Percentiles rank a stretch among this genome's conserved stretches.
phyloP scores from a whole-genome alignment of 2,329 filamentous ascomycete species.

The Aspergillus versicolor region DNA sequence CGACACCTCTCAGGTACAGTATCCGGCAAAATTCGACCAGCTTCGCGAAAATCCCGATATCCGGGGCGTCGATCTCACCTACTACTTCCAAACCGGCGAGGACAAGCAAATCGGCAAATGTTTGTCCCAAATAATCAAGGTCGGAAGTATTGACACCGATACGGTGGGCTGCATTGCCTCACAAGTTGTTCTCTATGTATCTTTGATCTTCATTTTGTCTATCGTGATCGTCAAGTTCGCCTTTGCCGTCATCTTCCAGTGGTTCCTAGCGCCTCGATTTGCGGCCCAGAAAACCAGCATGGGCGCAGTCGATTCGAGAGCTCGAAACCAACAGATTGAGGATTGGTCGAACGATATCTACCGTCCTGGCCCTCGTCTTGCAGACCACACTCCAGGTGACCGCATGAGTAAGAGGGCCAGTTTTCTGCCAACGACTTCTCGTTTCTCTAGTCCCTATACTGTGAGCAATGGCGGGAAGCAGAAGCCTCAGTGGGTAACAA shows the following conservation, averaged over 20 bases:
- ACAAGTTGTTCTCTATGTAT: constrained; percentile 93
- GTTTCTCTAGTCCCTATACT: constrained; percentile 88
- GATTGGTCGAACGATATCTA: constrained; percentile 99
- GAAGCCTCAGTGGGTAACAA: constrained; percentile 73
- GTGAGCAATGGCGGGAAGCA: constrained; percentile 62
- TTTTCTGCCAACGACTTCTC: constrained; percentile 89
- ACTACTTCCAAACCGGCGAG: constrained; percentile 72
- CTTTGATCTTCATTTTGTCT: constrained; percentile 84
- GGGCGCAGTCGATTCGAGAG: constrained; percentile 70
- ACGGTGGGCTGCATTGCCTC: constrained; percentile 97
- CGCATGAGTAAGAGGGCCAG: constrained; percentile 77
- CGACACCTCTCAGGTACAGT: constrained; percentile 73
- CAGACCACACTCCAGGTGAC: constrained; percentile 71
- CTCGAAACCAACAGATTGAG: constrained; percentile 89
- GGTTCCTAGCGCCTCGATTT: constrained; percentile 88
- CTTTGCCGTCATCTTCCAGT: constrained; percentile 90
- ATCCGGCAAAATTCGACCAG: constrained; percentile 75
- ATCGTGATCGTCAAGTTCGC: constrained; percentile 84
- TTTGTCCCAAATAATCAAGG: constrained; percentile 90
- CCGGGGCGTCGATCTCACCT: constrained; percentile 83
- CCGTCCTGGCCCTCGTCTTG: constrained; percentile 77
- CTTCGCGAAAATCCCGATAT: constrained; percentile 70
- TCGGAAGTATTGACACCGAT: constrained; percentile 92
- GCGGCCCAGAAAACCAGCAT: constrained; percentile 83
- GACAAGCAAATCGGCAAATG: constrained; percentile 86